Conservation (phyloP, 2,329 filamentous ascomycete genomes). For the Penicillium sp. region DNA sequence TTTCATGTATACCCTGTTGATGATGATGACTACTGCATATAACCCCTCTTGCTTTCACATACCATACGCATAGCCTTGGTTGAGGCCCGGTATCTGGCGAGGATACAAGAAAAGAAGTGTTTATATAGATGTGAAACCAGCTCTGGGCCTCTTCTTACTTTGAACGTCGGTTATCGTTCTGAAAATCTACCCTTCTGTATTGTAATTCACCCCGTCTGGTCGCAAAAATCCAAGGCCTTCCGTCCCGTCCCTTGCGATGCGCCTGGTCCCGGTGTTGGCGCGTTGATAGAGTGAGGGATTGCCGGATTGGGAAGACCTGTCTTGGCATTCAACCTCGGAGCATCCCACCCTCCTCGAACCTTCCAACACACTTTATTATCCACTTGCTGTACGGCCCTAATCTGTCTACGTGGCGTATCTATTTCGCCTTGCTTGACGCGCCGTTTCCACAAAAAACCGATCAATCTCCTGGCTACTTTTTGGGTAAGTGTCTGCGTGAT, state of each 20-base stretch:
- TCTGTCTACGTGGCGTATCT: constrained; percentile 1
- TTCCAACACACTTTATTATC: neutral
- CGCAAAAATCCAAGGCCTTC: too few species aligned
- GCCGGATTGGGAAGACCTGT: constrained; percentile 16
- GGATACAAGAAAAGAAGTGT: constrained; percentile 12
- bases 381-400: neutral
- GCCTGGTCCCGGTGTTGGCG: neutral
- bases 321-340: constrained; percentile 21
- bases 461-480: neutral
- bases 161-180: neutral
- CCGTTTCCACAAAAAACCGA: too few species aligned
- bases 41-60: constrained; percentile 14
- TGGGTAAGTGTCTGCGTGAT: constrained; percentile 15
- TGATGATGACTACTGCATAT: constrained; percentile 21
- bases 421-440: neutral
- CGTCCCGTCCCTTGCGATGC: neutral
- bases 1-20: constrained; percentile 21
- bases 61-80: constrained; percentile 18
- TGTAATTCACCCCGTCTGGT: too few species aligned
- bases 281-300: constrained; percentile 11
- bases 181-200: too few species aligned
- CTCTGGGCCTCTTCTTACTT: constrained; percentile 4
- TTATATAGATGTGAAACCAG: constrained; percentile 18
- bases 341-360: constrained; percentile 7
- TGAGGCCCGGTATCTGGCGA: constrained; percentile 9